Percentiles rank a stretch among this genome's conserved stretches.
These are phyloP conservation scores for Paecilomyces formosus DNA, from an alignment of 2,329 filamentous ascomycete genomes.

Conservation along the genomic window DNA sequence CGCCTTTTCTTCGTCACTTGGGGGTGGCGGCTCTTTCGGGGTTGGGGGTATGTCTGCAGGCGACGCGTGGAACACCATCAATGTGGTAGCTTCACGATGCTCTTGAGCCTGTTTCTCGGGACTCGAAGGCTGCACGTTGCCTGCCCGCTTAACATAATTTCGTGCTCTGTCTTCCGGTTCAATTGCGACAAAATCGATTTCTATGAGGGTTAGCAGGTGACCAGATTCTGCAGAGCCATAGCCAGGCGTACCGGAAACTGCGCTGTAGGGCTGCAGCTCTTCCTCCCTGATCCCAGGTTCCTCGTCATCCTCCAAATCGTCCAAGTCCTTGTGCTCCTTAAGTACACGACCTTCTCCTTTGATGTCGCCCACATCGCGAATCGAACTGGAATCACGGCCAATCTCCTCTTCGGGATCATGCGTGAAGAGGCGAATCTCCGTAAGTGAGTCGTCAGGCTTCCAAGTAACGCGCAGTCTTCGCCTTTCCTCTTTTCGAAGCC, in stretches of 20 bases:
- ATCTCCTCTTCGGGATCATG: slow-evolving; percentile 58
- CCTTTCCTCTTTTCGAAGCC: slow-evolving; percentile 54
- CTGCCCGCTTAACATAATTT: slow-evolving; percentile 38
- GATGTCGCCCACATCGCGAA: slow-evolving; percentile 52
- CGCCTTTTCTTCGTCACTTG: slow-evolving; percentile 27
- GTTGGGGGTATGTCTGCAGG: slow-evolving; percentile 38
- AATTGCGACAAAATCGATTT: slow-evolving; percentile 32
- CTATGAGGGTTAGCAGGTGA: slow-evolving; percentile 15
- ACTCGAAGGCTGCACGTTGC: slow-evolving; percentile 30
- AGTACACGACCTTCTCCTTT: slow-evolving; percentile 48
- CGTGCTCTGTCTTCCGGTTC: slow-evolving; percentile 22
- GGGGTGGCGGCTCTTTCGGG: slow-evolving; percentile 39
- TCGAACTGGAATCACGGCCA: slow-evolving; percentile 50
- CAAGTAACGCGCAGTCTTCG: slow-evolving; percentile 55
- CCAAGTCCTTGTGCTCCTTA: slow-evolving; percentile 46
- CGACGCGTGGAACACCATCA: slow-evolving; percentile 43
- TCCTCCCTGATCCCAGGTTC: slow-evolving; percentile 41
- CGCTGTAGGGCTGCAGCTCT: slow-evolving; percentile 26
- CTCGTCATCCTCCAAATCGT: slow-evolving; percentile 54
- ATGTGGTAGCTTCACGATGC: slow-evolving; percentile 38
- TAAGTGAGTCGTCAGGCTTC: slow-evolving; percentile 51
- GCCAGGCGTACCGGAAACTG: slow-evolving; percentile 24
- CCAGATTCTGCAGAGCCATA: not conserved
- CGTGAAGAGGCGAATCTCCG: slow-evolving; percentile 51
- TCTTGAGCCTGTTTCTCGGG: slow-evolving; percentile 38